Base-by-base conservation (phyloP, 495 filamentous ascomycete genomes). In the Pyronema omphalodes region DNA sequence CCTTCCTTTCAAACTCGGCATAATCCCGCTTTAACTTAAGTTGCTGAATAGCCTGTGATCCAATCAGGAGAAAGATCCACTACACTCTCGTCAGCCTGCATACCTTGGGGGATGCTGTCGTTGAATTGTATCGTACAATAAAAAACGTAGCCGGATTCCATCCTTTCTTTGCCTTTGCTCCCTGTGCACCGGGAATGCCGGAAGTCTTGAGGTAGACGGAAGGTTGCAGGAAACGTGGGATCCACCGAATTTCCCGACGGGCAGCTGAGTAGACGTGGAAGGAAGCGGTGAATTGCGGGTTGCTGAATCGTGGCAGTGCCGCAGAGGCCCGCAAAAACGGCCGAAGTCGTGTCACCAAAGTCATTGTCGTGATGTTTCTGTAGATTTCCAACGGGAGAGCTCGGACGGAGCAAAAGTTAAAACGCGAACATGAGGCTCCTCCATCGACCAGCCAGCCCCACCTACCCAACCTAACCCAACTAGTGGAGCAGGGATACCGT, bases 131-230 rank as follows among this genome's bases (percentile, higher is more conserved):
- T 60, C 61, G 34, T 44, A 63, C 61, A 60, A 99, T 91, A 71
- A 82, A 95, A 61, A 87, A 88, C 0, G 85, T 95, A 11, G 85
- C 85, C 1, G 91, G 93, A 59, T 95, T 96, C 86, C 86, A 93
- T 58, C 79, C 78, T 81, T 86, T 41, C 55, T 76, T 77, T 12
- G 74, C 68, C 1, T 64, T 63, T 53, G 29, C 33, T 35, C 44
- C 37, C 53, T 3, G 17, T 4, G 9, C 8, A 18, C 7, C 37
- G 2, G 56, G 34, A 57, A 43, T 54, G 36, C 52, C 52, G 23
- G 56, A 62, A 19, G 33, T 40, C 29, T 51, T 51, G 15, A 41
- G 7, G 50, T 53, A 57, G 18, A 58, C 53, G 6, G 46, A 57
- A 7, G 61, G 61, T 18, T 64, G 51, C 6, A 64, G 49, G 43